These are phyloP conservation scores for Penstemon davidsonii DNA, from an alignment of 257 asterid genomes.

Conservation along the genomic window DNA sequence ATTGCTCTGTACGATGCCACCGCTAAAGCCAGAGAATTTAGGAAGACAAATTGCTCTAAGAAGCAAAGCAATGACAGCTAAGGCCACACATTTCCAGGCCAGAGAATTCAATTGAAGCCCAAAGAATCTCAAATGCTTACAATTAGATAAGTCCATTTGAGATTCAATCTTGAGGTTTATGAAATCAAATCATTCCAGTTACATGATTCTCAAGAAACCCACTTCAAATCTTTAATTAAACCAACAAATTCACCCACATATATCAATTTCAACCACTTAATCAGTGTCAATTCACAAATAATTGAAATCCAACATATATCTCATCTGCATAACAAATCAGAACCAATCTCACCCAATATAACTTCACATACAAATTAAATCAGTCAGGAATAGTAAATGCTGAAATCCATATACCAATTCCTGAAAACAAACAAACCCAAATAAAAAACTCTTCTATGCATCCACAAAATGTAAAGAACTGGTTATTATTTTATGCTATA, in stretches of 20 bases:
- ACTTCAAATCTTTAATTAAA: not conserved
- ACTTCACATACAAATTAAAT: not conserved
- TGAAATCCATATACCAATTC: not conserved
- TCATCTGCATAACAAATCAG: not conserved
- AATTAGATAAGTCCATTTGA: constrained; percentile 50
- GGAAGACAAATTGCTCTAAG: constrained; percentile 46
- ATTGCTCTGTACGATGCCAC: constrained; percentile 35
- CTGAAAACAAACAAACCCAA: not conserved
- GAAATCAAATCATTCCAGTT: constrained; percentile 24
- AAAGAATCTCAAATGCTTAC: constrained; percentile 57
- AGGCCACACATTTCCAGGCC: constrained; percentile 56
- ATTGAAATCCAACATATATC: not conserved
- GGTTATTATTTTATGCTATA: not conserved
- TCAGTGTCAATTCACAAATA: not conserved
- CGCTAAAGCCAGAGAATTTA: constrained; percentile 35
- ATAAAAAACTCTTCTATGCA: not conserved
- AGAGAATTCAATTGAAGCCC: constrained; percentile 50
- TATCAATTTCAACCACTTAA: not conserved
- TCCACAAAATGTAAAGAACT: not conserved
- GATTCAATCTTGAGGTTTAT: constrained; percentile 31
- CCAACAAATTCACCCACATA: not conserved
- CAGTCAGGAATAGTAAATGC: not conserved
- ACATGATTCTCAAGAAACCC: constrained; percentile 7
- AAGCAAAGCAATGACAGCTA: constrained; percentile 47
- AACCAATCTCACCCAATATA: not conserved